Percentiles rank a stretch among this genome's conserved stretches.
phyloP scores from a whole-genome alignment of 306 rosid genomes.

The Acmispon strigosus region DNA sequence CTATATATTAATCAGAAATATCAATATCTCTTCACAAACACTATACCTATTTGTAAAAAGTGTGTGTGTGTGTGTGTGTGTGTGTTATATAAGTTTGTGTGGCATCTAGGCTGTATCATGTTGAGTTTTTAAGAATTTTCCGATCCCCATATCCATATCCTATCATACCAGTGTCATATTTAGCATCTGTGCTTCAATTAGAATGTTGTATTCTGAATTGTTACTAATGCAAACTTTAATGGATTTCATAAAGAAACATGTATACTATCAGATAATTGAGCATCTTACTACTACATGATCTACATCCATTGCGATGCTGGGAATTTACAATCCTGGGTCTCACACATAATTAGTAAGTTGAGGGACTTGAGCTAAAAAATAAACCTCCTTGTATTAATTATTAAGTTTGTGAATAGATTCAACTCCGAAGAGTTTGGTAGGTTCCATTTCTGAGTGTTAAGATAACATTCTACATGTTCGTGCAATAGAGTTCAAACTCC shows the following conservation, averaged over 20 bases:
- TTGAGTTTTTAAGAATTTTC: too few relatives aligned
- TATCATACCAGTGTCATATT: too few relatives aligned
- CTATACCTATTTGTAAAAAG: too few relatives aligned
- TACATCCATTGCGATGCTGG: neutral
- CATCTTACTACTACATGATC: neutral
- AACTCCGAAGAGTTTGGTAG: neutral
- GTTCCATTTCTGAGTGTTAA: neutral
- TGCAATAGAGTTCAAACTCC: neutral
- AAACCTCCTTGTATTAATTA: neutral
- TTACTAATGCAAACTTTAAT: neutral
- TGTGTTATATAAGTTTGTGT: too few relatives aligned
- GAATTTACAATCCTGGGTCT: neutral
- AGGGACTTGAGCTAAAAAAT: neutral
- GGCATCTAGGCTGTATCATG: too few relatives aligned
- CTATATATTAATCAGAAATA: too few relatives aligned
- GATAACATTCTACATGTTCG: neutral
- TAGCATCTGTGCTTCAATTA: too few relatives aligned
- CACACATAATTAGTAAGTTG: neutral
- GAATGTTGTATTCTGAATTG: neutral
- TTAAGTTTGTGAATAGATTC: neutral
- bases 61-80: too few relatives aligned
- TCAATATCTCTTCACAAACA: too few relatives aligned
- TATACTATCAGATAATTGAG: neutral
- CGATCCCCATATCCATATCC: too few relatives aligned
- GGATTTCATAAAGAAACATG: neutral